Evolutionary conservation across 352 stramenopile genomes (phyloP), one percentile per base, ranked within the genome.

Genomic region (Phytophthora pistaciae): DNA sequence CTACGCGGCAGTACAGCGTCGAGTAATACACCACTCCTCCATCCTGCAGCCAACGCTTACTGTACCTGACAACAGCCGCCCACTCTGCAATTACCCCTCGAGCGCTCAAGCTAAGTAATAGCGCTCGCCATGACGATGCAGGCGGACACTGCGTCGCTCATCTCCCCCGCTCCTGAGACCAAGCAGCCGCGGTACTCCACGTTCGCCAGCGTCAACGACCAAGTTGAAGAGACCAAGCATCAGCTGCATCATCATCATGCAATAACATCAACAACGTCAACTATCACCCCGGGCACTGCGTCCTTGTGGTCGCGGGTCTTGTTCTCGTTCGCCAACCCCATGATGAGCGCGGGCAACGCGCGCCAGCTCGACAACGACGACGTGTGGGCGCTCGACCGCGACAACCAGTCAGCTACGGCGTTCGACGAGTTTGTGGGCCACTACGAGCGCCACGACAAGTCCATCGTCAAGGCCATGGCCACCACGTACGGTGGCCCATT

Each of bases 301-400:
- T 56, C 69, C 2, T 53, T 73, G 20, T 69, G 38, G 58, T 72
- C 78, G 14, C 56, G 63, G 1, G 53, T 89, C 25, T 68, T 87
- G n/a, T 88, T 91, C 60, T 66, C 60, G 21, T 90, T 75, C 66
- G 78, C 77, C 42, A 74, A 75, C 23, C 64, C 74, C 0, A 53
- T 90, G 55, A 82, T 92, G 67, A 25, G 60, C 11, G 5, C 67
- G 3, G 82, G 84, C 67, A 85, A 90, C 53, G n/a, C 52, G 40
- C 79, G 75, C 4, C 79, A 87, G 68, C 72, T 92, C 27, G 20
- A 83, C 21, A 42, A 70, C 9, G 52, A 76, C 16, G 82, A 90
- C 57, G 14, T 92, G 52, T 87, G 79, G 77, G 67, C 79, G 18
- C 78, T 83, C 27, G 66, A 77, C 16, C 55, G 49, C 11, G 64